Evolutionary conservation across 2,329 filamentous ascomycete genomes (phyloP).

Genomic region (Hypoxylon sp.): DNA sequence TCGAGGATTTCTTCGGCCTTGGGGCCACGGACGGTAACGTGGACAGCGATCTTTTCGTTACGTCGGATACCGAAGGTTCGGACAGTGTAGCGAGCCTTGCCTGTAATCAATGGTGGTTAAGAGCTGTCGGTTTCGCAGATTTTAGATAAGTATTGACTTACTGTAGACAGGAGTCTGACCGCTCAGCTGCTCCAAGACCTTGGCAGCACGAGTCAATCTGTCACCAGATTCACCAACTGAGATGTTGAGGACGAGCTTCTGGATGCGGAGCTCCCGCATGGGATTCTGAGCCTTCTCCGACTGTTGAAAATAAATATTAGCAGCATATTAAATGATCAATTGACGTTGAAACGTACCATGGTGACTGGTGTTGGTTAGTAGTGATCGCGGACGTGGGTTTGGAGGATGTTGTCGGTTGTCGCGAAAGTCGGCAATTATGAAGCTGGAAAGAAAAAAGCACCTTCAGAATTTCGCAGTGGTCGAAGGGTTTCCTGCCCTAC

Average conservation of each 20-base stretch:
- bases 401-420: slow-evolving; percentile 37
- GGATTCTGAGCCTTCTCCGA: slow-evolving; percentile 94
- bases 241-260: slow-evolving; percentile 81
- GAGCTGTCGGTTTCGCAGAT: slow-evolving; percentile 32
- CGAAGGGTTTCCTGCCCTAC: slow-evolving; percentile 52
- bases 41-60: slow-evolving; percentile 99
- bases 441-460: slow-evolving; percentile 35
- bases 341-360: slow-evolving; percentile 55
- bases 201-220: slow-evolving; percentile 99
- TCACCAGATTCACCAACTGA: slow-evolving; percentile 99
- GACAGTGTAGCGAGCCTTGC: slow-evolving; percentile 99
- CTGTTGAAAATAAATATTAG: slow-evolving; percentile 58
- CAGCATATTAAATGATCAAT: slow-evolving; percentile 4
- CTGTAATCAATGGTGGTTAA: slow-evolving; percentile 60
- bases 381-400: slow-evolving; percentile 36
- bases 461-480: slow-evolving; percentile 40
- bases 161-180: slow-evolving; percentile 99
- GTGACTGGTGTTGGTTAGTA: slow-evolving; percentile 52
- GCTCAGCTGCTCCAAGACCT: slow-evolving; percentile 99
- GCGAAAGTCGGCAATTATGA: slow-evolving; percentile 37
- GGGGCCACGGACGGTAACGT: slow-evolving; percentile 99
- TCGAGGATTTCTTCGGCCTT: slow-evolving; percentile 99
- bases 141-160: slow-evolving; percentile 61
- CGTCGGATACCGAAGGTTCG: slow-evolving; percentile 99
- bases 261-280: slow-evolving; percentile 96